Evolutionary conservation across 306 rosid species (phyloP).

Genomic region (Cucurbita argyrosperma): DNA sequence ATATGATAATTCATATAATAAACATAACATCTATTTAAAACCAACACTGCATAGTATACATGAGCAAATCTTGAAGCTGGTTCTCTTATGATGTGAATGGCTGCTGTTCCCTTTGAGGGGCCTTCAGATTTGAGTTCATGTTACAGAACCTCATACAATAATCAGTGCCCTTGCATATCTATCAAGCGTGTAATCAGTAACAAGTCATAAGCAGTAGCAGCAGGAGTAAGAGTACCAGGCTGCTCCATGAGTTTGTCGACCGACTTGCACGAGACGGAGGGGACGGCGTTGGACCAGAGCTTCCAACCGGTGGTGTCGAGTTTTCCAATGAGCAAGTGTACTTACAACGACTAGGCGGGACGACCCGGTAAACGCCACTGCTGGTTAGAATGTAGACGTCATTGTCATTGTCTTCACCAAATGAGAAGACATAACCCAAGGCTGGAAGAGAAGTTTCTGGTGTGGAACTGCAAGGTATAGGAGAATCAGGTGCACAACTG

Average conservation of each 20-base stretch:
- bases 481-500: constrained; percentile 59
- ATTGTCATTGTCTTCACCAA: constrained; percentile 68
- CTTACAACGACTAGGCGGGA: constrained; percentile 65
- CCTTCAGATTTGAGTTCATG: background rate
- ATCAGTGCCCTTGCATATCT: no score
- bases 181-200: background rate
- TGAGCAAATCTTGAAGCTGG: background rate
- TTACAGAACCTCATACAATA: background rate
- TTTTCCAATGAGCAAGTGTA: constrained; percentile 54
- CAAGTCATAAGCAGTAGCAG: constrained; percentile 9
- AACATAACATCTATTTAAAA: background rate
- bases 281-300: constrained; percentile 13
- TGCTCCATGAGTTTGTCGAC: constrained; percentile 9
- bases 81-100: background rate
- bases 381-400: constrained; percentile 54
- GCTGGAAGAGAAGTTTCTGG: constrained; percentile 44
- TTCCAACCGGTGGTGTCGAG: constrained; percentile 19
- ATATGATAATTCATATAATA: background rate
- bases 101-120: no score
- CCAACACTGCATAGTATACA: background rate
- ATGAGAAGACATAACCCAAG: constrained; percentile 57
- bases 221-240: constrained; percentile 8
- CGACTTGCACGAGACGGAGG: constrained; percentile 20
- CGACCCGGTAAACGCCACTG: constrained; percentile 62
- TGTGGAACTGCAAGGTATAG: constrained; percentile 34